Conservation (phyloP, 345 rosid species). For the Trapa bicornis region DNA sequence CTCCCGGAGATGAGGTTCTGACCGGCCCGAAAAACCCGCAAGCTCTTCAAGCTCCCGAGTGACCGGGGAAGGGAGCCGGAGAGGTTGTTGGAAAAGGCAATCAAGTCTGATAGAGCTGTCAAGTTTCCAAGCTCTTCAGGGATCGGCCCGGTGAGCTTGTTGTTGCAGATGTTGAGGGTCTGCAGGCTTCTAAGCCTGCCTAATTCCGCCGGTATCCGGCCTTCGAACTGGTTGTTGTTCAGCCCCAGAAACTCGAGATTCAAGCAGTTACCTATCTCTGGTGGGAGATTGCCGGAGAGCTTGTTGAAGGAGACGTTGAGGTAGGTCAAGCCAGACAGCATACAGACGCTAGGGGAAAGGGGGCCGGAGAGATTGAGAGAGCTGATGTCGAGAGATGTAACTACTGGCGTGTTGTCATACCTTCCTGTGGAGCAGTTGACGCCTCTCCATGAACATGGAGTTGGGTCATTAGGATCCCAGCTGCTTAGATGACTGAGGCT, state of each 20-base stretch:
- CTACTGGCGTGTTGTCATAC: constrained; percentile 29
- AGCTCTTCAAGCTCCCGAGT: constrained; percentile 46
- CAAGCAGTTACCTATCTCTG: constrained; percentile 49
- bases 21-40: constrained; percentile 58
- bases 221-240: constrained; percentile 51
- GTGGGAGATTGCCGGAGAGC: constrained; percentile 44
- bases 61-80: constrained; percentile 56
- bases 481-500: constrained; percentile 23
- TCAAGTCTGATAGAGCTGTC: constrained; percentile 41
- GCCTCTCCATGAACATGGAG: constrained; percentile 75
- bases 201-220: constrained; percentile 44
- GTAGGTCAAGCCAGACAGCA: constrained; percentile 38
- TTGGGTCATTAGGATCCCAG: constrained; percentile 59
- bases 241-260: constrained; percentile 40
- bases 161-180: constrained; percentile 54
- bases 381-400: constrained; percentile 40
- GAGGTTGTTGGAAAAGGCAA: constrained; percentile 62
- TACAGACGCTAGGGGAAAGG: constrained; percentile 64
- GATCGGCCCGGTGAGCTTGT: constrained; percentile 56
- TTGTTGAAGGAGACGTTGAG: constrained; percentile 65
- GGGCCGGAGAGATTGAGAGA: constrained; percentile 57
- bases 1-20: constrained; percentile 80
- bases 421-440: constrained; percentile 41
- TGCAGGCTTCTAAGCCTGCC: constrained; percentile 37
- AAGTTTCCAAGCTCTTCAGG: constrained; percentile 62